Evolutionary conservation across 768 basidiomycete species (phyloP).

Genomic region (Dentipellis fragilis): DNA sequence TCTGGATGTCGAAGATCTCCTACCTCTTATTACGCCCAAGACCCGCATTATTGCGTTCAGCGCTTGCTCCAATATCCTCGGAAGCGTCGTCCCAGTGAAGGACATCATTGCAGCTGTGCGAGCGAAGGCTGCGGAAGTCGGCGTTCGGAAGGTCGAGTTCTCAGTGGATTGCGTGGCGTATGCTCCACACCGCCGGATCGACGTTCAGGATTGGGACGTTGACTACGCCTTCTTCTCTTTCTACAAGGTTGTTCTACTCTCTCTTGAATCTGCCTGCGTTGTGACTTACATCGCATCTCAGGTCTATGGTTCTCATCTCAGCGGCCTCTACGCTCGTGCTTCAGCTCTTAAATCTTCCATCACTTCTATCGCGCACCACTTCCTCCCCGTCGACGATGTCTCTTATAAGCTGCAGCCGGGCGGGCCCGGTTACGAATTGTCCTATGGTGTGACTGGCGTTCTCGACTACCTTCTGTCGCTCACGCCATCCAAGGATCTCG

Average conservation of each 20-base stretch:
- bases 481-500: conserved; percentile 31
- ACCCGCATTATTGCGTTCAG: conserved; percentile 69
- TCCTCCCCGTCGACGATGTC: conserved; percentile 37
- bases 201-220: conserved; percentile 70
- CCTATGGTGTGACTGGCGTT: conserved; percentile 50
- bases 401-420: conserved; percentile 64
- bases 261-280: neutral
- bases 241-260: conserved; percentile 50
- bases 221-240: conserved; percentile 65
- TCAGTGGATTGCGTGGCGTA: conserved; percentile 74
- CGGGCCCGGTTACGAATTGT: conserved; percentile 66
- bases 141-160: conserved; percentile 53
- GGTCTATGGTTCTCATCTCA: conserved; percentile 70
- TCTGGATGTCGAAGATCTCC: conserved; percentile 42
- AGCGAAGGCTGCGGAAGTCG: conserved; percentile 37
- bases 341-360: conserved; percentile 41
- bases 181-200: conserved; percentile 61
- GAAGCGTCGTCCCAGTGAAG: conserved; percentile 52
- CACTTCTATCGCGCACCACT: conserved; percentile 58
- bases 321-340: conserved; percentile 51
- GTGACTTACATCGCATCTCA: conserved; percentile 16
- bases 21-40: conserved; percentile 50
- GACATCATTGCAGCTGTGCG: conserved; percentile 43
- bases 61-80: conserved; percentile 69
- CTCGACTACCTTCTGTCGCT: conserved; percentile 56